Conservation (phyloP, 2,329 filamentous ascomycete genomes). For the Aspergillus pseudonomiae region DNA sequence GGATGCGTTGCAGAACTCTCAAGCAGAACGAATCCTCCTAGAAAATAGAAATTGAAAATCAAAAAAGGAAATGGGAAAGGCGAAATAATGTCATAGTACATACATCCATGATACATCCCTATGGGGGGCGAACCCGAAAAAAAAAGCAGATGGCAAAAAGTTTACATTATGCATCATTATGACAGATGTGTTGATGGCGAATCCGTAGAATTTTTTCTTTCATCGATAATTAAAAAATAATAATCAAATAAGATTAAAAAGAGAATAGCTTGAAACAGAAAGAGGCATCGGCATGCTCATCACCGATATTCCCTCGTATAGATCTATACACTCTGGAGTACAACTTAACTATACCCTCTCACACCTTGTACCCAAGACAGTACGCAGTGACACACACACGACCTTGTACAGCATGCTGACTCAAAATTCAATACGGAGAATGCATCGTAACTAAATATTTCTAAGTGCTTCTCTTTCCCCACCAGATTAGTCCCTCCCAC, state of each 20-base stretch:
- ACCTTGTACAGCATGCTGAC: constrained; percentile 1
- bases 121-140: neutral
- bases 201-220: neutral
- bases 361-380: neutral
- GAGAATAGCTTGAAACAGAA: neutral
- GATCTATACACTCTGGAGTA: neutral
- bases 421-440: neutral
- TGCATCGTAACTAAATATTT: neutral
- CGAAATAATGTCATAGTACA: constrained; percentile 1
- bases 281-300: neutral
- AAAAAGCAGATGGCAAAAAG: neutral
- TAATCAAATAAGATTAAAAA: neutral
- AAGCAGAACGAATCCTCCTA: neutral
- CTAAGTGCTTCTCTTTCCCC: constrained; percentile 2
- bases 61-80: neutral
- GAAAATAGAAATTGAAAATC: neutral
- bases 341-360: neutral
- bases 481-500: constrained; percentile 5
- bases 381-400: neutral
- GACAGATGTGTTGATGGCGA: neutral
- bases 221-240: neutral
- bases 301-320: neutral
- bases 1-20: constrained; percentile 25
- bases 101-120: neutral
- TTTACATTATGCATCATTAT: neutral